phyloP scores from a whole-genome alignment of 768 basidiomycete genomes.

The Agrocybe pediades region DNA sequence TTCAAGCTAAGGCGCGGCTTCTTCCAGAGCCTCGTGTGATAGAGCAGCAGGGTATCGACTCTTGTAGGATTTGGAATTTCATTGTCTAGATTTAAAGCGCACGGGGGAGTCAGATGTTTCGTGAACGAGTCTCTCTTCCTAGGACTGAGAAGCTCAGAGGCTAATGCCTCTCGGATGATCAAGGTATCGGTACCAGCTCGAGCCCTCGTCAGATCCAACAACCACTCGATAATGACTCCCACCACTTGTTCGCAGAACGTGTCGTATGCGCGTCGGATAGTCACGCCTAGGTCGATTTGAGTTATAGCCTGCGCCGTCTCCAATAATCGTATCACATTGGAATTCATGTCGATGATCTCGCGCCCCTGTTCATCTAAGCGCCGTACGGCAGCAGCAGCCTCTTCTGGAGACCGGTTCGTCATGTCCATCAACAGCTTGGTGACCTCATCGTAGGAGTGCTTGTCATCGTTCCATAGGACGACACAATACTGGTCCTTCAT shows the following conservation, averaged over 20 bases:
- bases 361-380: conserved; percentile 80
- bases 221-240: conserved; percentile 84
- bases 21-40: conserved; percentile 87
- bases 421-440: conserved; percentile 69
- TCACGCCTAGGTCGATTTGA: conserved; percentile 91
- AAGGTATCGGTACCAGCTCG: conserved; percentile 68
- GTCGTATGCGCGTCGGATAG: conserved; percentile 83
- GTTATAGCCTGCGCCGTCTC: conserved; percentile 79
- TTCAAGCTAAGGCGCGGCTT: conserved; percentile 77
- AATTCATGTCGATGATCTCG: conserved; percentile 79
- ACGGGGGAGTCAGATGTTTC: conserved; percentile 39
- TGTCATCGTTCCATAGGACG: conserved; percentile 96
- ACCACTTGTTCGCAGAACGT: conserved; percentile 87
- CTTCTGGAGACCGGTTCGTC: conserved; percentile 52
- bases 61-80: conserved; percentile 58
- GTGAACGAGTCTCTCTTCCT: conserved; percentile 54
- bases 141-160: conserved; percentile 65
- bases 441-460: conserved; percentile 91
- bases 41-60: conserved; percentile 76
- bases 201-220: conserved; percentile 76
- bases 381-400: conserved; percentile 57
- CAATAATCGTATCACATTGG: conserved; percentile 53
- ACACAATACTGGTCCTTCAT: conserved; percentile 80
- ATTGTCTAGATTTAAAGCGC: conserved; percentile 34
- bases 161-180: conserved; percentile 72